A percentile compares a stretch with the other conserved stretches of the same genome.
Evolutionary conservation across 2,329 filamentous ascomycete species (phyloP).

Genomic region (Huntiella savannae): DNA sequence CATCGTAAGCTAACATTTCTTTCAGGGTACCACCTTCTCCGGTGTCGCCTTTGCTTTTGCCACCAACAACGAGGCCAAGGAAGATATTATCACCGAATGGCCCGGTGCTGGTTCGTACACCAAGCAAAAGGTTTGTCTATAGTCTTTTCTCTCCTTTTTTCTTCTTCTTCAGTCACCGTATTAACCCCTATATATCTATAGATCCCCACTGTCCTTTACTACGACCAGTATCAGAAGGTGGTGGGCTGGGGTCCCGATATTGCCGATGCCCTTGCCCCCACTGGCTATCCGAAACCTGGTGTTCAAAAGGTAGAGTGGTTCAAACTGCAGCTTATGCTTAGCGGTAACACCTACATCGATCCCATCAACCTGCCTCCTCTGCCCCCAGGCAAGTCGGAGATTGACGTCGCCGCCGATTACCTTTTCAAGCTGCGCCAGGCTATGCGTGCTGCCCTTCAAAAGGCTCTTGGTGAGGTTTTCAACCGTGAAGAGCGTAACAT

Average conservation of each 20-base stretch:
- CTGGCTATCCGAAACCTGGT: slow-evolving; percentile 90
- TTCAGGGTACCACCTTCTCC: slow-evolving; percentile 86
- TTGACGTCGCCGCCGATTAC: slow-evolving; percentile 98
- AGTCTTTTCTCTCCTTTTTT: background rate
- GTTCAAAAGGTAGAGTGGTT: slow-evolving; percentile 99
- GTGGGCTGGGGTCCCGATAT: slow-evolving; percentile 99
- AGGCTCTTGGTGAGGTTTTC: slow-evolving; percentile 93
- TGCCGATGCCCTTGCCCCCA: slow-evolving; percentile 85
- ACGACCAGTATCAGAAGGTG: slow-evolving; percentile 97
- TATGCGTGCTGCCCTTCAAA: slow-evolving; percentile 87
- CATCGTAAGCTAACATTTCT: background rate
- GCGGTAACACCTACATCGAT: slow-evolving; percentile 96
- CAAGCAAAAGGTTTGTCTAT: slow-evolving; percentile 69
- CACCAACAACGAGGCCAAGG: slow-evolving; percentile 91
- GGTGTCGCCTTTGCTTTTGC: slow-evolving; percentile 94
- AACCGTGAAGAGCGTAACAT: slow-evolving; percentile 97
- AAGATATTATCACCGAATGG: slow-evolving; percentile 99
- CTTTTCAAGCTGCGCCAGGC: slow-evolving; percentile 95
- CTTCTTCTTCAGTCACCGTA: background rate
- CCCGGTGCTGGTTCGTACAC: slow-evolving; percentile 92
- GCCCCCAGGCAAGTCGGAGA: slow-evolving; percentile 93
- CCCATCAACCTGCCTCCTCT: slow-evolving; percentile 96
- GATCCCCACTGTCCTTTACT: slow-evolving; percentile 99
- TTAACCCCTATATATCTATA: slow-evolving; percentile 19
- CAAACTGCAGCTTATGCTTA: slow-evolving; percentile 97